A percentile compares a stretch with the other conserved stretches of the same genome.
Evolutionary conservation across 495 filamentous ascomycete genomes (phyloP).

Genomic region (Daldinia caldariorum): DNA sequence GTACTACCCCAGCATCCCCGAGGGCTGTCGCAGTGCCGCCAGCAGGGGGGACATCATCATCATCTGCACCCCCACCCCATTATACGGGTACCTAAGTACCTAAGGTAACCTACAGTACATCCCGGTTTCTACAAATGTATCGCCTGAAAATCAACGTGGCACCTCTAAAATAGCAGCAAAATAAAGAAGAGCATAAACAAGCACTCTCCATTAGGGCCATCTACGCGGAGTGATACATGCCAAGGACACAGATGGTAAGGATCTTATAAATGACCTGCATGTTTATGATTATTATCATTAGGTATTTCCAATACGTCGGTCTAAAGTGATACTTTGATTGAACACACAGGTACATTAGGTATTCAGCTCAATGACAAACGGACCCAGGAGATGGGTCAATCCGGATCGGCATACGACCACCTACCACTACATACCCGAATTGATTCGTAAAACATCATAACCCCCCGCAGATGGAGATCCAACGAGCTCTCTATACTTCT

Average conservation of each 20-base stretch:
- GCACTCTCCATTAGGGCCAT: neutral
- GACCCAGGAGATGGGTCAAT: neutral
- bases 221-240: neutral
- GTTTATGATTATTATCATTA: no score
- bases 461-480: neutral
- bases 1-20: no score
- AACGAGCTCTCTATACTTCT: neutral
- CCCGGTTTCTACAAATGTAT: no score
- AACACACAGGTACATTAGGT: neutral
- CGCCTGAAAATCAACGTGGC: neutral
- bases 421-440: neutral
- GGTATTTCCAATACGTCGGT: no score
- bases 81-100: neutral
- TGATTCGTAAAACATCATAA: neutral
- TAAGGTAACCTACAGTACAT: neutral
- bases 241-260: neutral
- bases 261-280: constrained; percentile 1
- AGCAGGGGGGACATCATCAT: no score
- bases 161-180: neutral
- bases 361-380: constrained; percentile 1
- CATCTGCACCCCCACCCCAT: no score
- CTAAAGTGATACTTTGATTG: neutral
- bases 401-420: neutral
- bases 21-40: no score
- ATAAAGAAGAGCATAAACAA: neutral